Conservation (phyloP, 352 stramenopile species). For the Pythium guiyangense region DNA sequence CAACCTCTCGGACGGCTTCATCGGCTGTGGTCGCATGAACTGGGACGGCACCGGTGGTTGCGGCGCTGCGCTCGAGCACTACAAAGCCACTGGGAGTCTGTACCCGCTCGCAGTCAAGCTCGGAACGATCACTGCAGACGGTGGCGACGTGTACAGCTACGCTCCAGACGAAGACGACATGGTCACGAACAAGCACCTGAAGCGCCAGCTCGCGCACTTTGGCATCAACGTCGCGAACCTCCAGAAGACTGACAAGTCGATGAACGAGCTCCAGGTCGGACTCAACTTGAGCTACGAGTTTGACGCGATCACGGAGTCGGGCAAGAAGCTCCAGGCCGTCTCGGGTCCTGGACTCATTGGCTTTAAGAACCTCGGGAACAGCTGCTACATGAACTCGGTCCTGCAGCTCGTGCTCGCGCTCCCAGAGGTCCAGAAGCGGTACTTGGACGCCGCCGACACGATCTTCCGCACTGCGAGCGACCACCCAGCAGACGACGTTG, state of each 20-base stretch:
- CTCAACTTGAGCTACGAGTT: conserved; percentile 98
- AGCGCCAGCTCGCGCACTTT: conserved; percentile 92
- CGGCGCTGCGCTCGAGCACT: conserved; percentile 96
- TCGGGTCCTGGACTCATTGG: conserved; percentile 92
- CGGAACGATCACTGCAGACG: conserved; percentile 94
- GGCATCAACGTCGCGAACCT: conserved; percentile 94
- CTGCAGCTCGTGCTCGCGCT: conserved; percentile 92
- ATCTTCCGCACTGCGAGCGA: conserved; percentile 41
- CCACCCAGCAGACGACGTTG: conserved; percentile 55
- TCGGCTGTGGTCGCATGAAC: conserved; percentile 88
- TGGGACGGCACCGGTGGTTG: conserved; percentile 96
- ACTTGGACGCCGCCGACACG: conserved; percentile 47
- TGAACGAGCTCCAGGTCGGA: conserved; percentile 96
- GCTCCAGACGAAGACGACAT: conserved; percentile 96
- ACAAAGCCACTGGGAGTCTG: conserved; percentile 87
- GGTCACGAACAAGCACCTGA: conserved; percentile 94
- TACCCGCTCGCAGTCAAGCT: conserved; percentile 98
- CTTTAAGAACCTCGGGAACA: conserved; percentile 99
- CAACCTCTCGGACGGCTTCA: conserved; percentile 93
- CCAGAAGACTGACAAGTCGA: conserved; percentile 98
- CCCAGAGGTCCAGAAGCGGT: conserved; percentile 67
- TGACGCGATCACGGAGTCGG: conserved; percentile 96
- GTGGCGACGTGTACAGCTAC: conserved; percentile 98
- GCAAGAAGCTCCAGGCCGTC: conserved; percentile 90
- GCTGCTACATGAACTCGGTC: conserved; percentile 99